These are phyloP conservation scores for Nicotiana benthamiana DNA, from an alignment of 257 asterid species.

Conservation along the genomic window DNA sequence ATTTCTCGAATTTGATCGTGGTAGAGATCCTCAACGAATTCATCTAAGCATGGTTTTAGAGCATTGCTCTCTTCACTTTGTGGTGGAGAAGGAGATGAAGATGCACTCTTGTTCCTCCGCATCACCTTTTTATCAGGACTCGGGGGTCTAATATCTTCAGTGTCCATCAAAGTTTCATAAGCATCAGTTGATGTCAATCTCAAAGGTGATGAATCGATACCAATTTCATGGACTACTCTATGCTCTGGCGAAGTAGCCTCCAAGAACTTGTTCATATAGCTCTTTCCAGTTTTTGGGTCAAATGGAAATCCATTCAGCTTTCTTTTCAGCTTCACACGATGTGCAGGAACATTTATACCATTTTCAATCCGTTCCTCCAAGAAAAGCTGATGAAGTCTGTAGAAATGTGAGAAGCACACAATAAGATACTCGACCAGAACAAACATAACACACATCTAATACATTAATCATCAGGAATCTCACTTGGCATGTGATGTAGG, in stretches of 20 bases:
- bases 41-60: constrained; percentile 20
- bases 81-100: constrained; percentile 26
- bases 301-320: constrained; percentile 78
- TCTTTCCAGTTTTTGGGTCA: constrained; percentile 53
- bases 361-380: constrained; percentile 66
- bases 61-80: constrained; percentile 22
- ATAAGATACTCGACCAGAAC: not conserved
- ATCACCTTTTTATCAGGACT: constrained; percentile 37
- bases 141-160: constrained; percentile 30
- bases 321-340: constrained; percentile 68
- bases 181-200: constrained; percentile 25
- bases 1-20: constrained; percentile 22
- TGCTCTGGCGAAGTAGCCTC: constrained; percentile 63
- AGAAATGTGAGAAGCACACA: constrained; percentile 13
- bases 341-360: constrained; percentile 41
- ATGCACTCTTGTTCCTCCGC: constrained; percentile 29
- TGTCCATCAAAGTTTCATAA: constrained; percentile 30
- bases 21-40: constrained; percentile 24
- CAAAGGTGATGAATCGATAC: constrained; percentile 31
- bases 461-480: constrained; percentile 24
- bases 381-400: constrained; percentile 86
- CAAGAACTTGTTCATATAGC: constrained; percentile 78
- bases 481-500: constrained; percentile 74
- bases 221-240: constrained; percentile 48
- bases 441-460: not conserved